Evolutionary conservation across 148 eudicot species (phyloP), one percentile per base, ranked within the genome.

Genomic region (Nyssa sinensis): DNA sequence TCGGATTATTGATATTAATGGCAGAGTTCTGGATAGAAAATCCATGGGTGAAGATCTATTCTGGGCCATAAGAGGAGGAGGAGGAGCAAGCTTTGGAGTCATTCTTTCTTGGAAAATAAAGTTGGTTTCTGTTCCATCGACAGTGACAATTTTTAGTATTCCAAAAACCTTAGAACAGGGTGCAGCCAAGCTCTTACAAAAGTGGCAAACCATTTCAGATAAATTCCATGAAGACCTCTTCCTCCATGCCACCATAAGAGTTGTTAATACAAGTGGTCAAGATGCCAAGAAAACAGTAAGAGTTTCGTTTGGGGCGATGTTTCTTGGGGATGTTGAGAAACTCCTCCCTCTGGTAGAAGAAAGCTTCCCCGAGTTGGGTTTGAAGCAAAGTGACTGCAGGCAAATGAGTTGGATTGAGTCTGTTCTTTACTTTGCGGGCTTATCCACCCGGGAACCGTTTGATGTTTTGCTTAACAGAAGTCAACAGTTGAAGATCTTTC

Each of bases 31-130:
- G 14, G 59, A 84, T 64, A 78, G 77, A 53, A 67, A 73, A 34
- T 32, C 80, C 1, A 84, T 84, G 87, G 87, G 84, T 1, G 82
- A 84, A 19, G 87, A 77, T 41, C 33, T 63, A 16, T 63, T 63
- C 30, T 63, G 67, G 67, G 67, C 39, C 8, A 64, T 81, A 6
- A 69, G 79, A 78, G 84, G 84, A 53, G 84, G 81, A 37, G 81
- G 84, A 34, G 81, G 84, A 7, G 79, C 79, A 31, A 84, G 84
- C 53, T 84, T 81, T 61, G 84, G 82, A n/a, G 80, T 81, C 37
- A 70, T 77, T 30, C 51, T 74, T 33, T 77, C 81, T 6, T 74
- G 62, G 29, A 78, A 74, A 41, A 39, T 84, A 10, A 65, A 53
- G 0, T 59, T 83, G 7, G 83, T 80, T 71, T 19, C 39, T 8